Percentiles rank a stretch among this genome's conserved stretches.
These are phyloP conservation scores for Pseudogymnoascus sp. DNA, from an alignment of 2,329 filamentous ascomycete genomes.

Conservation along the genomic window DNA sequence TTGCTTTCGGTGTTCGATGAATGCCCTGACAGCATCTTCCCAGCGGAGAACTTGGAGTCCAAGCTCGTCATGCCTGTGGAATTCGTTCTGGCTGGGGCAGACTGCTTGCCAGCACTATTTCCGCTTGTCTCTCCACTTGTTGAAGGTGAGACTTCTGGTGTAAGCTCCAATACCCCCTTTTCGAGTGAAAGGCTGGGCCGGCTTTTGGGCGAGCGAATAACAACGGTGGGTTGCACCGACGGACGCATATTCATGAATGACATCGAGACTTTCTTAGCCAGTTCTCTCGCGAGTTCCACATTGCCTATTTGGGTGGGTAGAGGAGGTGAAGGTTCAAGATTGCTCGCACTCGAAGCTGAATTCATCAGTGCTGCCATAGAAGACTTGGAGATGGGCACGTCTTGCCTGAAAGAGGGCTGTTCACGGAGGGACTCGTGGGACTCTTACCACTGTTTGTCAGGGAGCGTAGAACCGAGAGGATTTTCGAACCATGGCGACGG, in stretches of 20 bases:
- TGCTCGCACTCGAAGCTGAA: background rate
- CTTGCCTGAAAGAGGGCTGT: conserved; percentile 5
- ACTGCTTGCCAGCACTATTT: conserved; percentile 23
- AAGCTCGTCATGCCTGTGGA: conserved; percentile 30
- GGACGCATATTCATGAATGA: conserved; percentile 33
- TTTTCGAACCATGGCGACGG: conserved; percentile 33
- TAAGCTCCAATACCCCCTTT: conserved; percentile 21
- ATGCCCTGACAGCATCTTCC: conserved; percentile 22
- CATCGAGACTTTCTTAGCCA: conserved; percentile 32
- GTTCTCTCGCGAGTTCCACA: conserved; percentile 6
- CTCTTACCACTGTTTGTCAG: conserved; percentile 33
- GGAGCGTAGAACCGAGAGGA: conserved; percentile 36
- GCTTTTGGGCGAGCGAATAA: conserved; percentile 34
- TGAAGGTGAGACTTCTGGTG: conserved; percentile 21
- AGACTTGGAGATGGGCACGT: background rate
- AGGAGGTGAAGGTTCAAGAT: background rate
- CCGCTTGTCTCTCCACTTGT: conserved; percentile 23
- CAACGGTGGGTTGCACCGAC: conserved; percentile 30
- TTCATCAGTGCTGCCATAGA: background rate
- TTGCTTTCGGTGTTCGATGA: conserved; percentile 25
- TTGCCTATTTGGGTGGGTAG: background rate
- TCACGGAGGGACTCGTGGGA: background rate
- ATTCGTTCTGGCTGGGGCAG: conserved; percentile 22
- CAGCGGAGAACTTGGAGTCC: conserved; percentile 34
- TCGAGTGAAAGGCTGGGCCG: conserved; percentile 33